Evolutionary conservation across 768 basidiomycete species (phyloP).

Genomic region (Collybia nuda): DNA sequence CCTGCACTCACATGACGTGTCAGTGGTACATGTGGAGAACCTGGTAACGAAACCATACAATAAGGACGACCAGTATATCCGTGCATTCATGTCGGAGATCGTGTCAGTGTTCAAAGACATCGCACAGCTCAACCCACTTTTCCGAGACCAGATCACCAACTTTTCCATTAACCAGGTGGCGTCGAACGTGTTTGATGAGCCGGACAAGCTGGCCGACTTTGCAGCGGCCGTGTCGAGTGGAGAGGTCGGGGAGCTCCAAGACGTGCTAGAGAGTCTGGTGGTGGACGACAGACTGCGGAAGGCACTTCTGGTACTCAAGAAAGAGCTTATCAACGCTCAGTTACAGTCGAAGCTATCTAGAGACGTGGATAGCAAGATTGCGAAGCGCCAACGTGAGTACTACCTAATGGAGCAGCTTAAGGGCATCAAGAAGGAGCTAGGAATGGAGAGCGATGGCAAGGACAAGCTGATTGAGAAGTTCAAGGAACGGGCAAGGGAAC

Average conservation of each 20-base stretch:
- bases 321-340: constrained; percentile 96
- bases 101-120: constrained; percentile 99
- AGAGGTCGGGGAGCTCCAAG: constrained; percentile 90
- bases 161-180: constrained; percentile 93
- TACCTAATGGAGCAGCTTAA: constrained; percentile 97
- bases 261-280: constrained; percentile 82
- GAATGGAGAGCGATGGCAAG: constrained; percentile 94
- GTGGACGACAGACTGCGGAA: constrained; percentile 90
- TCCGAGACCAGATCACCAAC: constrained; percentile 97
- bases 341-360: constrained; percentile 89
- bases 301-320: constrained; percentile 91
- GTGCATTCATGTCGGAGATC: constrained; percentile 95
- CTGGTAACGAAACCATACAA: constrained; percentile 78
- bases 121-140: constrained; percentile 93
- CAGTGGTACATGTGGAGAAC: constrained; percentile 88
- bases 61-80: constrained; percentile 93
- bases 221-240: constrained; percentile 94
- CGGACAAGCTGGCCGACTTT: constrained; percentile 96
- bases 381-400: constrained; percentile 91
- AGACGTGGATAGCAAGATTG: constrained; percentile 94
- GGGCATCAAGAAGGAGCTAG: constrained; percentile 94
- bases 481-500: constrained; percentile 73
- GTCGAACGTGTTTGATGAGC: constrained; percentile 94
- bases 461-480: constrained; percentile 93
- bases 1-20: constrained; percentile 78